Base-by-base conservation (phyloP, 805 yeast genomes). In the Yarrowia sp. region DNA sequence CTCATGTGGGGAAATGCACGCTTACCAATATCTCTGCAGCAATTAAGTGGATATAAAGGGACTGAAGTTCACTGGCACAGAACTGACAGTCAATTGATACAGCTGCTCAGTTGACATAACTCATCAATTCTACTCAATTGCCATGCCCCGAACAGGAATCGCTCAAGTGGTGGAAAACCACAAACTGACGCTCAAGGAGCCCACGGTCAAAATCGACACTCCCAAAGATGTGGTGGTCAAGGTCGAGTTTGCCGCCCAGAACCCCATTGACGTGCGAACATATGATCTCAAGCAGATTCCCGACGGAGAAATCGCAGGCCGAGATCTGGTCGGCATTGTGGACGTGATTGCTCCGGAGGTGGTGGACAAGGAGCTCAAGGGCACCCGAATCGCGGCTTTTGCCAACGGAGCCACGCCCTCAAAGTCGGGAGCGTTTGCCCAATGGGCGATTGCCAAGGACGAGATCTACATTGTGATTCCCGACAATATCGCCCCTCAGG, bases 171-270 rank as follows among this genome's bases (percentile, higher is more conserved):
- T 56, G 47, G 49, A 56, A 33, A 42, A 42, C 49, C 64, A 56
- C 49, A 42, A 42, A 17, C 64, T 56, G n/a, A 43, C 44, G 2
- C 55, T 46, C 34, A 36, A 46, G 12, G 44, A 61, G 20, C 43
- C 66, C 34, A 47, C 52, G 5, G 52, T 61, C 36, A 61, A 39
- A 20, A 61, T 61, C 24, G 55, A 61, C 36, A 61, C 52, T 1
- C 66, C 66, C 36, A 33, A 46, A 9, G 66, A 61, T 9, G 55
- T 61, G 20, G 44, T 61, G 9, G 43, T 61, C 44, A 36, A 61
- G 44, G 66, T 61, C 34, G 66, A 61, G 38, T 61, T 46, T 61
- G 66, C 66, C 2, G 66, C 66, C 36, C 66, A 61, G 42, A 61
- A 61, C 44, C 66, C 66, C 43, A 47, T 61, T 36, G 66, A 61